phyloP scores from a whole-genome alignment of 352 stramenopile genomes.

The Phytopythium aichiense region DNA sequence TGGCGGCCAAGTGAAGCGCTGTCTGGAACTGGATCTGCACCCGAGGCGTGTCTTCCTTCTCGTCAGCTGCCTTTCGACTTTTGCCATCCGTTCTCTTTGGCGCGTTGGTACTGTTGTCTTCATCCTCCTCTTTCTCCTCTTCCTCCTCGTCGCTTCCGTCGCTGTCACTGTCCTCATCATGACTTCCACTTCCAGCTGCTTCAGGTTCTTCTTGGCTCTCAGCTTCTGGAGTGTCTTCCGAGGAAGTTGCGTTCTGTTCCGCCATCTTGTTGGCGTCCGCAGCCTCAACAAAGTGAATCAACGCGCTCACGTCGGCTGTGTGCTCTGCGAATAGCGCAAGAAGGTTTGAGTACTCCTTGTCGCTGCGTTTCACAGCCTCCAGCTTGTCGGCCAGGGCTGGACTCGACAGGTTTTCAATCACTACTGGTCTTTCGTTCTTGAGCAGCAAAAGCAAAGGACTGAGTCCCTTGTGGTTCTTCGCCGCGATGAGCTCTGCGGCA shows the following conservation, averaged over 20 bases:
- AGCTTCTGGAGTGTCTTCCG: constrained; percentile 2
- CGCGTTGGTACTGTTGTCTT: neutral
- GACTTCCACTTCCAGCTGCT: constrained; percentile 1
- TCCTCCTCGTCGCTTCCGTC: constrained; percentile 12
- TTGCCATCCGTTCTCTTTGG: neutral
- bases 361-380: constrained; percentile 26
- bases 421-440: constrained; percentile 19
- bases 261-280: constrained; percentile 7
- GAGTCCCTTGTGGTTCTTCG: constrained; percentile 36
- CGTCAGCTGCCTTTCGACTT: constrained; percentile 5
- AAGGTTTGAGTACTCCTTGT: constrained; percentile 37
- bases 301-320: constrained; percentile 28
- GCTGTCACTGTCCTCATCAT: constrained; percentile 4
- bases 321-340: constrained; percentile 51
- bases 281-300: constrained; percentile 30
- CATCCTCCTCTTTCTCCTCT: constrained; percentile 2
- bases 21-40: constrained; percentile 38
- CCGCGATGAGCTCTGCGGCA: constrained; percentile 35
- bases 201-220: constrained; percentile 3
- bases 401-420: constrained; percentile 10
- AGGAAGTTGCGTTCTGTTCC: neutral
- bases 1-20: constrained; percentile 46
- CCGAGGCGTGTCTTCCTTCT: constrained; percentile 10
- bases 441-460: constrained; percentile 56
- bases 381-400: constrained; percentile 18